Conservation (phyloP, 1,284 basidiomycete genomes). For the Ustilago curta region DNA sequence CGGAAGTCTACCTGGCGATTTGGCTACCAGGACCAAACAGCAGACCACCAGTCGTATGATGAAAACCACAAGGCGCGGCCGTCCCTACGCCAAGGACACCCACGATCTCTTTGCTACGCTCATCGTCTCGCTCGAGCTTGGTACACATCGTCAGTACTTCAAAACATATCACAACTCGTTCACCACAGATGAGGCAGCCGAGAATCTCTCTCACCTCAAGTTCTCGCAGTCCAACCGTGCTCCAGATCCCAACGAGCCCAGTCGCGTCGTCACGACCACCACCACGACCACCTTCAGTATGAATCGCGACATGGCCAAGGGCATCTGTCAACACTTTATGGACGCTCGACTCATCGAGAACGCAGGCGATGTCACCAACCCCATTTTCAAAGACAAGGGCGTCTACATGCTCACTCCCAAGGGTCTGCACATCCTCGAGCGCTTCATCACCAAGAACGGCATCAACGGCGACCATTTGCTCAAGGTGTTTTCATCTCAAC, state of each 20-base stretch:
- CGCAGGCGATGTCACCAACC: constrained; percentile 86
- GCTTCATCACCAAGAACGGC: constrained; percentile 99
- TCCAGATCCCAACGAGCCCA: constrained; percentile 95
- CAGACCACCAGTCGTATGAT: constrained; percentile 66
- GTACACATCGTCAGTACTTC: constrained; percentile 93
- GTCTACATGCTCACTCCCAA: constrained; percentile 96
- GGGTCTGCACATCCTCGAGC: constrained; percentile 96
- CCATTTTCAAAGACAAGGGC: constrained; percentile 95
- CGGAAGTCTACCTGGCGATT: constrained; percentile 43
- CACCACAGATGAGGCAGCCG: constrained; percentile 93
- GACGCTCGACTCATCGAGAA: constrained; percentile 97
- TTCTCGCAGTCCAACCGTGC: constrained; percentile 99
- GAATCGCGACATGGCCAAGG: constrained; percentile 99
- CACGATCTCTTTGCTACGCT: constrained; percentile 97
- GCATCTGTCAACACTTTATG: constrained; percentile 99
- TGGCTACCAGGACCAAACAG: constrained; percentile 57
- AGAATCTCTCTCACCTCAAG: constrained; percentile 93
- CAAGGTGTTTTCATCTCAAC: constrained; percentile 88
- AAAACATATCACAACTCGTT: constrained; percentile 94
- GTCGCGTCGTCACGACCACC: constrained; percentile 96
- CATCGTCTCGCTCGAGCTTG: constrained; percentile 89
- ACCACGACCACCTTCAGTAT: constrained; percentile 99
- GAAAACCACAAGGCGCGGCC: constrained; percentile 62
- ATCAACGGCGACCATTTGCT: constrained; percentile 91
- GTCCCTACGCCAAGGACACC: constrained; percentile 77